These are phyloP conservation scores for Diaporthe australafricana DNA, from an alignment of 2,329 filamentous ascomycete species.

Conservation along the genomic window DNA sequence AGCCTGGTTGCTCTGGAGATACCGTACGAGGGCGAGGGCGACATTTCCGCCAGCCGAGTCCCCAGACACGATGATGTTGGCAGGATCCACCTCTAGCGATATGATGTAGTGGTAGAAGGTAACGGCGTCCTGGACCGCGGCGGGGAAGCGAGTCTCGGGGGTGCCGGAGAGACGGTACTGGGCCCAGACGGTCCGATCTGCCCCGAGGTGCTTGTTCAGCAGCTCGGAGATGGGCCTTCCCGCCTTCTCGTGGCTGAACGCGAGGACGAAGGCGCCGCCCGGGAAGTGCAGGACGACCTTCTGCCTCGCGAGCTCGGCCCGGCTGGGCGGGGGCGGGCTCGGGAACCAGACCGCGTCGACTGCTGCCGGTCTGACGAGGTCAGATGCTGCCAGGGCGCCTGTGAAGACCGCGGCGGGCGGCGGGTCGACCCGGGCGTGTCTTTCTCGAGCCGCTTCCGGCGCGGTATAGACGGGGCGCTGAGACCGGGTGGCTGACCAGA, in stretches of 20 bases:
- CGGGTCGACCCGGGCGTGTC: constrained; percentile 37
- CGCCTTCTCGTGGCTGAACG: constrained; percentile 33
- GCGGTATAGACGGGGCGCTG: constrained; percentile 34
- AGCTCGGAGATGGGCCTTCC: constrained; percentile 29
- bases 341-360: constrained; percentile 40
- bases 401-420: constrained; percentile 22
- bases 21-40: constrained; percentile 41
- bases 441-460: constrained; percentile 32
- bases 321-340: constrained; percentile 5
- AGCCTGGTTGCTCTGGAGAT: constrained; percentile 33
- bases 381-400: constrained; percentile 33
- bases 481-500: constrained; percentile 30
- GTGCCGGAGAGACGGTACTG: constrained; percentile 39
- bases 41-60: constrained; percentile 38
- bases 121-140: constrained; percentile 40
- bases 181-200: constrained; percentile 35
- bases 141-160: constrained; percentile 38
- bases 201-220: constrained; percentile 33
- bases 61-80: constrained; percentile 34
- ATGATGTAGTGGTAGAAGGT: constrained; percentile 38
- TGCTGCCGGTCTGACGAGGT: constrained; percentile 31
- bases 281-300: constrained; percentile 41
- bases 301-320: constrained; percentile 20
- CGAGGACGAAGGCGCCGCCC: constrained; percentile 41
- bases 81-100: constrained; percentile 17